phyloP scores from a whole-genome alignment of 257 asterid species.

The Mentha longifolia region DNA sequence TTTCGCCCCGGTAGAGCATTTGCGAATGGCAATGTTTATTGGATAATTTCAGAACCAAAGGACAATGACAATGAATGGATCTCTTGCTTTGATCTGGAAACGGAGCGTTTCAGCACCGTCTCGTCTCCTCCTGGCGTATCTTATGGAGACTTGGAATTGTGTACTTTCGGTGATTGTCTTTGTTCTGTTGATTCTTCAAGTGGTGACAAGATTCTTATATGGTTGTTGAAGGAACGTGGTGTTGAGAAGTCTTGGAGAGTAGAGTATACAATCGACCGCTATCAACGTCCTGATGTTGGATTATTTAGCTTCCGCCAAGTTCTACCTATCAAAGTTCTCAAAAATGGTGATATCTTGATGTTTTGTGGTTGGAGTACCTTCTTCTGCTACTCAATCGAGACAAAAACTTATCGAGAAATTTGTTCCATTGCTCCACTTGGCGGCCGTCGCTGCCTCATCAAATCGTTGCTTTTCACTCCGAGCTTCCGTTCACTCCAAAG shows the following conservation, averaged over 20 bases:
- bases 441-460: no score
- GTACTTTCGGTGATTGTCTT: constrained; percentile 26
- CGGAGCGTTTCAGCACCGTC: no score
- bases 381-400: no score
- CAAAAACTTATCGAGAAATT: no score
- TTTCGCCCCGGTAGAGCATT: not conserved
- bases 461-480: not conserved
- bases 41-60: constrained; percentile 47
- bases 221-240: constrained; percentile 45
- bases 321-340: no score
- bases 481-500: not conserved
- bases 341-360: no score
- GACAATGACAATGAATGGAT: no score
- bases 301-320: no score
- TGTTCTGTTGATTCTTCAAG: constrained; percentile 30
- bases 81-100: no score
- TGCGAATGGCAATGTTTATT: constrained; percentile 48
- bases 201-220: constrained; percentile 37
- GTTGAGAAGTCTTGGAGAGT: constrained; percentile 45
- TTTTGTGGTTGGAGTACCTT: no score
- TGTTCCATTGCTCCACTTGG: no score
- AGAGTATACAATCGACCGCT: constrained; percentile 32
- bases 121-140: not conserved
- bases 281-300: not conserved
- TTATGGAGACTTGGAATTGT: not conserved